A percentile compares a stretch with the other conserved stretches of the same genome.
phyloP scores from a whole-genome alignment of 805 yeast genomes.

The Barnettozyma vustinii region DNA sequence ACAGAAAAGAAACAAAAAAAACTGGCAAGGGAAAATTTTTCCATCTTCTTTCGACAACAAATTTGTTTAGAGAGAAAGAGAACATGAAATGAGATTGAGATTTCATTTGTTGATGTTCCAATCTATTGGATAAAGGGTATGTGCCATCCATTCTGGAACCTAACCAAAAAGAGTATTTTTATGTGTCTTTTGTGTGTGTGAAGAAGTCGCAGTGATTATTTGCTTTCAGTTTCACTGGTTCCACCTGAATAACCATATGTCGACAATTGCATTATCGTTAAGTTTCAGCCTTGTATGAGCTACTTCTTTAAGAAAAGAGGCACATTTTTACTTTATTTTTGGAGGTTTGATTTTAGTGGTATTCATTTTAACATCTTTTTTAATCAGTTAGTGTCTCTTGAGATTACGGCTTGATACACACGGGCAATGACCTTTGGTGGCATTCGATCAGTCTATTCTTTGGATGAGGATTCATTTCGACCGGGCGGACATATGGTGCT shows the following conservation, averaged over 20 bases:
- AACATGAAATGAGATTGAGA: not conserved
- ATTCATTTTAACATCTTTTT: not conserved
- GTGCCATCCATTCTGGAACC: not conserved
- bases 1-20: too few relatives aligned
- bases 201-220: slow-evolving; percentile 11
- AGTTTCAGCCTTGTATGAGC: slow-evolving; percentile 64
- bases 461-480: slow-evolving; percentile 29
- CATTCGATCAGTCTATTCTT: not conserved
- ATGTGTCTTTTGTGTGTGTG: not conserved
- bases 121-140: not conserved
- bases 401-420: not conserved
- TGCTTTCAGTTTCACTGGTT: slow-evolving; percentile 42
- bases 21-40: not conserved
- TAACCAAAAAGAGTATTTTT: not conserved
- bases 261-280: slow-evolving; percentile 51
- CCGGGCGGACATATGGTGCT: slow-evolving; percentile 47
- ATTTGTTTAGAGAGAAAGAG: not conserved
- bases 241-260: slow-evolving; percentile 50
- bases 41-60: not conserved
- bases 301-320: not conserved
- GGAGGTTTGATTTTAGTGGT: not conserved
- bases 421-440: not conserved
- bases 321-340: too few relatives aligned
- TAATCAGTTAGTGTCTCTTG: not conserved
- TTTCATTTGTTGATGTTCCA: not conserved